phyloP scores from a whole-genome alignment of 257 asterid genomes.

The Jacaranda copaia region DNA sequence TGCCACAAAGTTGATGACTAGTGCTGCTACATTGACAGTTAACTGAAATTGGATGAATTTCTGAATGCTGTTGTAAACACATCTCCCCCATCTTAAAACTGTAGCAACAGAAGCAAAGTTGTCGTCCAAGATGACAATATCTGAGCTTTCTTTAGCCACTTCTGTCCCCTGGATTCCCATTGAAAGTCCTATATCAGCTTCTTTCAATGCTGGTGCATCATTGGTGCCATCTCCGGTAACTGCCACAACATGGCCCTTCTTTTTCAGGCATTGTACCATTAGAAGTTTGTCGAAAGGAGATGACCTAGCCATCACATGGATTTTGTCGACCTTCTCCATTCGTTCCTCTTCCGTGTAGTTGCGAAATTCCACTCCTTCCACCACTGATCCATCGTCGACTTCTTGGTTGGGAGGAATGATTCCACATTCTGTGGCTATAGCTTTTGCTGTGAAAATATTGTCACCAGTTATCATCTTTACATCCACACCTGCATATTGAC shows the following conservation, averaged over 20 bases:
- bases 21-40: constrained; percentile 62
- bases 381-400: constrained; percentile 41
- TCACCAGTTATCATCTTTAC: constrained; percentile 88
- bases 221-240: constrained; percentile 81
- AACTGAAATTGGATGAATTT: constrained; percentile 78
- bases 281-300: constrained; percentile 81
- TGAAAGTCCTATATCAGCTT: constrained; percentile 74
- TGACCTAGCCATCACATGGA: constrained; percentile 73
- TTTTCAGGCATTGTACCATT: constrained; percentile 70
- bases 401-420: constrained; percentile 45
- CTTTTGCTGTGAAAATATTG: constrained; percentile 73
- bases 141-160: constrained; percentile 77
- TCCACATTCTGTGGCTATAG: constrained; percentile 84
- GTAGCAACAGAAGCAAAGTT: constrained; percentile 68
- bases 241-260: constrained; percentile 76
- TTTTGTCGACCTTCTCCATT: constrained; percentile 62
- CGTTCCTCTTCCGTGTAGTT: constrained; percentile 63
- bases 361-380: constrained; percentile 74
- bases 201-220: constrained; percentile 74
- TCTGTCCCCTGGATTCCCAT: constrained; percentile 83
- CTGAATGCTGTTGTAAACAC: constrained; percentile 71
- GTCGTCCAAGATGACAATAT: constrained; percentile 74
- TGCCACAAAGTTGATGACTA: constrained; percentile 62
- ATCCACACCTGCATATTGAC: constrained; percentile 67
- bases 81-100: constrained; percentile 45